Evolutionary conservation across 2,329 filamentous ascomycete species (phyloP).

Genomic region (Esteya vermicola): DNA sequence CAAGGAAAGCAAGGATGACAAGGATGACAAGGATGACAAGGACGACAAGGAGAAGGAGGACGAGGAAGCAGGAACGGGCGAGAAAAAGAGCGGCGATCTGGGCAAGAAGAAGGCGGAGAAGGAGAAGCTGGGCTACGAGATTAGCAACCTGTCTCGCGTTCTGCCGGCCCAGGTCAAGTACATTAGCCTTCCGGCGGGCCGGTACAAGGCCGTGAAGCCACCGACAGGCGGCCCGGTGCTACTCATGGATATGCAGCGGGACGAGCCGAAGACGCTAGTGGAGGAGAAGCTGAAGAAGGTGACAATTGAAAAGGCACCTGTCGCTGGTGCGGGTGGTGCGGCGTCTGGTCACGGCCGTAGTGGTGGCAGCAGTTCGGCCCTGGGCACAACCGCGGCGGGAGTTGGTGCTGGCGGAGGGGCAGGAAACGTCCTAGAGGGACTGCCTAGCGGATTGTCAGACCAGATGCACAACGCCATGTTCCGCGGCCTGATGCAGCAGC

Average conservation of each 20-base stretch:
- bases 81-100: slow-evolving; percentile 48
- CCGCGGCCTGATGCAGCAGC: slow-evolving; percentile 6
- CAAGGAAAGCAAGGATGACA: no score
- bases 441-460: slow-evolving; percentile 9
- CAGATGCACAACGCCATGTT: slow-evolving; percentile 6
- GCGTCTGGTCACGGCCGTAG: slow-evolving; percentile 10
- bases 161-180: slow-evolving; percentile 89
- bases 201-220: slow-evolving; percentile 85
- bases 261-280: slow-evolving; percentile 64
- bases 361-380: slow-evolving; percentile 4
- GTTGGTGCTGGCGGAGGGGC: not conserved
- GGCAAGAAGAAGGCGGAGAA: slow-evolving; percentile 84
- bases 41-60: slow-evolving; percentile 46
- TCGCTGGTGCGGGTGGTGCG: slow-evolving; percentile 23
- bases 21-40: slow-evolving; percentile 47
- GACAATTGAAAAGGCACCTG: slow-evolving; percentile 45
- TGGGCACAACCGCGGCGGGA: not conserved
- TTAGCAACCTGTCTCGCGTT: slow-evolving; percentile 94
- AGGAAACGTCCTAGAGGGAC: not conserved
- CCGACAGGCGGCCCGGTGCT: slow-evolving; percentile 88
- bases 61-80: slow-evolving; percentile 34
- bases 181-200: slow-evolving; percentile 77
- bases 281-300: slow-evolving; percentile 89
- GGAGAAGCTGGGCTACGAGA: slow-evolving; percentile 91
- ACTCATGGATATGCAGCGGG: slow-evolving; percentile 70